phyloP scores from a whole-genome alignment of 345 rosid genomes.

The Dipteronia dyeriana region DNA sequence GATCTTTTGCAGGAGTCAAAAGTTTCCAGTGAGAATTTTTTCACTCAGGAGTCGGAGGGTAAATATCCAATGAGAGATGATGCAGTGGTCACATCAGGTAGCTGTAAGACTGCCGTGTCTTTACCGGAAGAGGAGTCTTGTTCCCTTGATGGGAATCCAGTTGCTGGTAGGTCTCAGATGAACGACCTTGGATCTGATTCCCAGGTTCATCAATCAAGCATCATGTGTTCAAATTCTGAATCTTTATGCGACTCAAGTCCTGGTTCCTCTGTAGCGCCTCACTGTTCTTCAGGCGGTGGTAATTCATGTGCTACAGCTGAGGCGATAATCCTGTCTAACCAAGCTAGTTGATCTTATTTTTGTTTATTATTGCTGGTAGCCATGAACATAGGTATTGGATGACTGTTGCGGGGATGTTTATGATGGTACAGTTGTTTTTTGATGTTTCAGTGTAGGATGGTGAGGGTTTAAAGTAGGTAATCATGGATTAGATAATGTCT shows the following conservation, averaged over 20 bases:
- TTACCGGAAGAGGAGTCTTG: not conserved
- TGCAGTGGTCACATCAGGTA: not conserved
- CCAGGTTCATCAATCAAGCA: not conserved
- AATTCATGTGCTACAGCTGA: constrained; percentile 28
- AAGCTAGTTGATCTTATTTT: constrained; percentile 27
- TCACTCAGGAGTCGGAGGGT: not conserved
- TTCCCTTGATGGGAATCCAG: constrained; percentile 12
- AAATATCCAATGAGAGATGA: not conserved
- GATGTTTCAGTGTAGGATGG: not conserved
- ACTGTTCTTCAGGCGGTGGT: constrained; percentile 29
- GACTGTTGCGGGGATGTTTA: not conserved
- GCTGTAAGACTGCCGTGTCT: constrained; percentile 9
- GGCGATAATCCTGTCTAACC: constrained; percentile 30
- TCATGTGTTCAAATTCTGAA: constrained; percentile 17
- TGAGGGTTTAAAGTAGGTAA: not conserved
- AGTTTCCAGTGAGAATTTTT: not conserved
- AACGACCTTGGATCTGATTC: constrained; percentile 8
- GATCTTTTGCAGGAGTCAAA: constrained; percentile 4
- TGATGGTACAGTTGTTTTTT: not conserved
- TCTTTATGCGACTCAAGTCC: constrained; percentile 20
- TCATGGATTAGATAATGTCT: not conserved
- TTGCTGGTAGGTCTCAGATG: not conserved
- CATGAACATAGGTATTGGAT: not conserved
- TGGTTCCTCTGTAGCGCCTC: constrained; percentile 21
- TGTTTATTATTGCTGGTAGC: not conserved